These are phyloP conservation scores for Zymoseptoria ardabiliae DNA, from an alignment of 2,329 filamentous ascomycete species.

Conservation along the genomic window DNA sequence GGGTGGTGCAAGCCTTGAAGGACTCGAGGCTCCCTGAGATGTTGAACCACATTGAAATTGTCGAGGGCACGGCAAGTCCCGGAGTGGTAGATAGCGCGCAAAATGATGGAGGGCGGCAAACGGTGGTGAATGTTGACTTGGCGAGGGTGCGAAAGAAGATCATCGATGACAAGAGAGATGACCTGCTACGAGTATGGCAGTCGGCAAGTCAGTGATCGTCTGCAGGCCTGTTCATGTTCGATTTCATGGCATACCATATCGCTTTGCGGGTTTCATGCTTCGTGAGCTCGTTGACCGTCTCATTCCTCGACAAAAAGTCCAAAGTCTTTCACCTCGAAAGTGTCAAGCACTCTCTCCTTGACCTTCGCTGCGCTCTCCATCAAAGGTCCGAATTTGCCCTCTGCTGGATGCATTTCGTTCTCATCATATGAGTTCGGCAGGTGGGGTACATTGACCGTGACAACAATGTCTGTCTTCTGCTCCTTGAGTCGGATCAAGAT, in stretches of 20 bases:
- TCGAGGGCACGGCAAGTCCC: too few relatives aligned
- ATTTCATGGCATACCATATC: too few relatives aligned
- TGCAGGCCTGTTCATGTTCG: too few relatives aligned
- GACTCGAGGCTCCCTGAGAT: background rate
- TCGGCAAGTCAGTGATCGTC: too few relatives aligned
- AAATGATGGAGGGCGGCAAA: too few relatives aligned
- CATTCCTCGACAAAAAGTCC: slow-evolving; percentile 50
- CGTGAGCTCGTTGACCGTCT: background rate
- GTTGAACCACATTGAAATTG: too few relatives aligned
- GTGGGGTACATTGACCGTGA: slow-evolving; percentile 84
- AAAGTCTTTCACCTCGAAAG: slow-evolving; percentile 75
- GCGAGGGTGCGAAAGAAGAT: too few relatives aligned
- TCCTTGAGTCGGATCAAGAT: slow-evolving; percentile 69
- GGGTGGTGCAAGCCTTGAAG: background rate
- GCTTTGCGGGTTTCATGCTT: too few relatives aligned
- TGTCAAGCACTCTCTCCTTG: slow-evolving; percentile 64
- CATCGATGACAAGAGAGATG: too few relatives aligned
- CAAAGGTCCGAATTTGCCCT: slow-evolving; percentile 58
- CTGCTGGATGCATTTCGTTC: slow-evolving; percentile 61
- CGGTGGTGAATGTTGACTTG: too few relatives aligned
- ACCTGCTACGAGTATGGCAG: too few relatives aligned
- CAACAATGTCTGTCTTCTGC: slow-evolving; percentile 70
- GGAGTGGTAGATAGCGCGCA: too few relatives aligned
- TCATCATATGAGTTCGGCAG: slow-evolving; percentile 66
- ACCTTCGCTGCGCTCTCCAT: slow-evolving; percentile 55